Percentiles rank a stretch among this genome's conserved stretches.
phyloP scores from a whole-genome alignment of 2,329 filamentous ascomycete species.

The Ustulina deusta region DNA sequence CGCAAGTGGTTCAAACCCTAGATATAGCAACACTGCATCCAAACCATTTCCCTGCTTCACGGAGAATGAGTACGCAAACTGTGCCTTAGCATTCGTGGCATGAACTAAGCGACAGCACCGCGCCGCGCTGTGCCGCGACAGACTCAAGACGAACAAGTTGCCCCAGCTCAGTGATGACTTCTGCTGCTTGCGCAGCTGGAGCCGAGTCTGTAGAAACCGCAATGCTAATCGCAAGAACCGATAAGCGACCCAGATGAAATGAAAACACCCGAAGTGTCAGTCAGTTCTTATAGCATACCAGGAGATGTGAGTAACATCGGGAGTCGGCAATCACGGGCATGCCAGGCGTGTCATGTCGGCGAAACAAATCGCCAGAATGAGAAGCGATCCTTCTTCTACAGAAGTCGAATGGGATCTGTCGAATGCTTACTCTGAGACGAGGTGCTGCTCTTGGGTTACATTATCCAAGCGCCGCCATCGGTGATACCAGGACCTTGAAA shows the following conservation, averaged over 20 bases:
- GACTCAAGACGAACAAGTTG: not conserved
- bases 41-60: not conserved
- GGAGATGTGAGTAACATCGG: conserved; percentile 4
- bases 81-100: not conserved
- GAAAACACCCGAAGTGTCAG: not conserved
- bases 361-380: conserved; percentile 16
- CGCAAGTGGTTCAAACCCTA: not conserved
- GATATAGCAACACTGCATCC: not conserved
- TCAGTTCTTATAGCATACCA: not conserved
- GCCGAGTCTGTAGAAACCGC: not conserved
- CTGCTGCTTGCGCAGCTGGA: not conserved
- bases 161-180: not conserved
- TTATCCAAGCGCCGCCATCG: not conserved
- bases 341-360: conserved; percentile 5
- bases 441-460: not conserved
- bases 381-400: conserved; percentile 21
- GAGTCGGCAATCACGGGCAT: not conserved
- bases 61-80: not conserved
- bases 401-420: conserved; percentile 2
- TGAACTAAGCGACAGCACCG: not conserved
- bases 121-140: not conserved
- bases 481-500: not conserved
- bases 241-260: not conserved
- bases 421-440: not conserved
- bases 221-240: not conserved